Evolutionary conservation across 192 early-diverging fungal genomes (phyloP), one percentile per base, ranked within the genome.

Genomic region (Coemansia sp.): DNA sequence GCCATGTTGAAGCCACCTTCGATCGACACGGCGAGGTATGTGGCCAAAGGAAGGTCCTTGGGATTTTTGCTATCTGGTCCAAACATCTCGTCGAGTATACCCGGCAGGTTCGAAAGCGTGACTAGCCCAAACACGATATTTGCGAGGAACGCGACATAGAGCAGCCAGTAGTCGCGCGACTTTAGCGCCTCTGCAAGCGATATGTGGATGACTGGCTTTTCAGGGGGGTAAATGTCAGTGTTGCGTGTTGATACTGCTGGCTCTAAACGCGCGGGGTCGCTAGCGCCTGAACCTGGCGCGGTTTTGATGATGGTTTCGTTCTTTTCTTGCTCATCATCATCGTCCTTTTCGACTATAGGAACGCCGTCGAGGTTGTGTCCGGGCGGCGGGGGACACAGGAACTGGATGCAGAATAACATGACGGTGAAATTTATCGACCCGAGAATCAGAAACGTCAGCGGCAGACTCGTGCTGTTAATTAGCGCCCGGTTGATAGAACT

Each of bases 321-420:
- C 34, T 36, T 34, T 9, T 34, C 33, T 9, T 34, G 1, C 34
- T 36, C n/a, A n/a, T n/a, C n/a, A n/a, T n/a, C n/a, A n/a, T 25
- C 29, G 5, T 36, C 29, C 30, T 62, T 53, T 11, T 63, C 62
- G 4, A 73, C 36, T 36, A 88, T 83, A 53, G 74, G 70, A 38
- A 90, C 64, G 9, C 88, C 88, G 41, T 87, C 85, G 54, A 87
- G 66, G 40, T 83, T 66, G 81, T 87, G 89, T 17, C 87, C 87
- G 2, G 85, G 83, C 44, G 86, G 85, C 29, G 90, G 88, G 5
- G 84, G 73, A 22, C 78, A 70, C 17, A 88, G 79, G 40, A 88
- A 80, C 62, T 83, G 80, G 20, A 81, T 57, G 59, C 82, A 74
- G 55, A 76, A 25, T 1, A 80, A 48, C 87, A 88, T 89, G 3